Evolutionary conservation across 495 filamentous ascomycete species (phyloP).

Genomic region (Aspergillus kassunensis): DNA sequence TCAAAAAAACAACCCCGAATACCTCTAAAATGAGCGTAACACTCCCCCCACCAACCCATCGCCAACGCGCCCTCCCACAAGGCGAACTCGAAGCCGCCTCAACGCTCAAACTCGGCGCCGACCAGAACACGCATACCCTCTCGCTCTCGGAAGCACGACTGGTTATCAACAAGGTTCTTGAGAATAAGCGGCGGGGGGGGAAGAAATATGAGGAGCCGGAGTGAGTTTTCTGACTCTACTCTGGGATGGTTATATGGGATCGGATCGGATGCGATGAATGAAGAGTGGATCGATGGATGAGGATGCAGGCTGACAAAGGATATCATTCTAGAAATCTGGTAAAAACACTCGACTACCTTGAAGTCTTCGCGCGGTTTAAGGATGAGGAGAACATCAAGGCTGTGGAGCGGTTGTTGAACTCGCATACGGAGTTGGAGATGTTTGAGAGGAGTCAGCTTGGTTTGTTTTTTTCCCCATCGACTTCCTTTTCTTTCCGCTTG

Average conservation of each 20-base stretch:
- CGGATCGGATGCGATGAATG: neutral
- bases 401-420: slow-evolving; percentile 75
- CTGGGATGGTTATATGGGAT: neutral
- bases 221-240: slow-evolving; percentile 26
- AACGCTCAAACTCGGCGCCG: slow-evolving; percentile 84
- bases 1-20: too few species aligned
- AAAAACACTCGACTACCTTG: slow-evolving; percentile 86
- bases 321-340: slow-evolving; percentile 59
- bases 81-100: slow-evolving; percentile 86
- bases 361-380: slow-evolving; percentile 92
- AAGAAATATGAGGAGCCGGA: slow-evolving; percentile 51
- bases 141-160: slow-evolving; percentile 88
- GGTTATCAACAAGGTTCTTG: slow-evolving; percentile 80
- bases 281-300: neutral
- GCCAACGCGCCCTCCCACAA: slow-evolving; percentile 64
- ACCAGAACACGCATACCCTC: slow-evolving; percentile 80
- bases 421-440: slow-evolving; percentile 73
- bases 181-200: slow-evolving; percentile 49
- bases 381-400: slow-evolving; percentile 89
- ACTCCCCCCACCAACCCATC: slow-evolving; percentile 56
- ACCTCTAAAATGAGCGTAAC: slow-evolving; percentile 7
- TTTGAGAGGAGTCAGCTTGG: slow-evolving; percentile 94
- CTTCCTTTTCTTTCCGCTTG: slow-evolving; percentile 7
- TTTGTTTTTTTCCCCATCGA: slow-evolving; percentile 24
- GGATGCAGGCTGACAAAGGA: too few species aligned